These are phyloP conservation scores for Cordyceps tenuipes DNA, from an alignment of 2,329 filamentous ascomycete species.

Conservation along the genomic window DNA sequence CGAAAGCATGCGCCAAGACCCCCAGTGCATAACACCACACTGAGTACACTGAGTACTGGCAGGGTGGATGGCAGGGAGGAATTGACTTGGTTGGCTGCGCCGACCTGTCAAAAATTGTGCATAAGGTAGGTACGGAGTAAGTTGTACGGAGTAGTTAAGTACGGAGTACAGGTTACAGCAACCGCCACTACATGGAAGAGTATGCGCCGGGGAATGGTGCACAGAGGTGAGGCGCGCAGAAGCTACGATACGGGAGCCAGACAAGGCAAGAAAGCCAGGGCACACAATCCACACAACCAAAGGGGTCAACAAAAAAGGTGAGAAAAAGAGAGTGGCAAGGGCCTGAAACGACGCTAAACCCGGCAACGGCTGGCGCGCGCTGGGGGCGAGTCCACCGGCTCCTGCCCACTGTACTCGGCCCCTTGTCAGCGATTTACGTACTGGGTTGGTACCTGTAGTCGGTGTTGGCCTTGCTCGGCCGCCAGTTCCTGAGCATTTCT, in stretches of 20 bases:
- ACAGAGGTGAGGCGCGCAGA: not conserved
- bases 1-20: not conserved
- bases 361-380: constrained; percentile 1
- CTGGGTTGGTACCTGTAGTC: too few relatives aligned
- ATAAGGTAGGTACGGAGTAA: not conserved
- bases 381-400: not conserved
- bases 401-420: too few relatives aligned
- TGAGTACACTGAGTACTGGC: too few relatives aligned
- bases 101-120: not conserved
- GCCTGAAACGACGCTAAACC: constrained; percentile 9
- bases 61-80: too few relatives aligned
- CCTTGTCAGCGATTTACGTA: too few relatives aligned
- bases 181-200: not conserved
- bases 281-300: not conserved
- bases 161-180: not conserved
- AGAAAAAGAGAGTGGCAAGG: not conserved
- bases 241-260: not conserved
- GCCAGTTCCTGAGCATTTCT: constrained; percentile 5
- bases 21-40: not conserved
- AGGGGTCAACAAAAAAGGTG: not conserved
- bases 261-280: not conserved
- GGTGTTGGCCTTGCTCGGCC: not conserved
- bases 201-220: too few relatives aligned
- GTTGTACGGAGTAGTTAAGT: not conserved
- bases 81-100: too few relatives aligned